Base-by-base conservation (phyloP, 148 eudicot genomes). In the Nyssa sinensis region DNA sequence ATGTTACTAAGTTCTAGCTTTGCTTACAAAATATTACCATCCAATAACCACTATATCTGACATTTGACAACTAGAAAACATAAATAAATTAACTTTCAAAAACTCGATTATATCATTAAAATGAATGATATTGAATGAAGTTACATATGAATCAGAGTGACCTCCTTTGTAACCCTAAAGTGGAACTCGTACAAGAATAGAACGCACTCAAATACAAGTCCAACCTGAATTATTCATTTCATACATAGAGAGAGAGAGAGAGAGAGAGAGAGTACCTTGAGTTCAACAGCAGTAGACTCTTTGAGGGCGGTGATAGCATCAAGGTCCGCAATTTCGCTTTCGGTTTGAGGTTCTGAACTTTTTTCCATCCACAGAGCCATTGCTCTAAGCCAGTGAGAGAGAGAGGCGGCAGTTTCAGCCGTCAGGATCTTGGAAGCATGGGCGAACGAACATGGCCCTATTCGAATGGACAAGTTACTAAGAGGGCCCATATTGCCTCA, bases 361-460 rank as follows among this genome's bases (percentile, higher is more conserved):
- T 89, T 41, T 17, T 94, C 97, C 84, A 91, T 79, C 88, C 78
- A 88, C 24, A 94, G 69, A 53, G 97, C 94, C 97, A 93, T 93
- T 71, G 21, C 64, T 31, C 17, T 19, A 17, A 17, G 6, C 7
- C 4, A 55, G 59, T 17, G 25, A 55, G 59, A 55, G 59, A 55
- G 59, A 55, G 59, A 55, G 9, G 44, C 44, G 9, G 44, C 44
- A 3, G 44, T 37, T 37, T 9, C n/a, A n/a, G n/a, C n/a, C n/a
- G n/a, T n/a, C n/a, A n/a, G n/a, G n/a, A n/a, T n/a, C n/a, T n/a
- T n/a, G n/a, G n/a, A n/a, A n/a, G n/a, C n/a, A n/a, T n/a, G n/a
- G n/a, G n/a, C n/a, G n/a, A n/a, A n/a, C n/a, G n/a, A n/a, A n/a
- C n/a, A n/a, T n/a, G n/a, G n/a, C n/a, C n/a, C n/a, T n/a, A n/a